A percentile compares a stretch with the other conserved stretches of the same genome.
These are phyloP conservation scores for Mycena albidolilacea DNA, from an alignment of 768 basidiomycete genomes.

Conservation along the genomic window DNA sequence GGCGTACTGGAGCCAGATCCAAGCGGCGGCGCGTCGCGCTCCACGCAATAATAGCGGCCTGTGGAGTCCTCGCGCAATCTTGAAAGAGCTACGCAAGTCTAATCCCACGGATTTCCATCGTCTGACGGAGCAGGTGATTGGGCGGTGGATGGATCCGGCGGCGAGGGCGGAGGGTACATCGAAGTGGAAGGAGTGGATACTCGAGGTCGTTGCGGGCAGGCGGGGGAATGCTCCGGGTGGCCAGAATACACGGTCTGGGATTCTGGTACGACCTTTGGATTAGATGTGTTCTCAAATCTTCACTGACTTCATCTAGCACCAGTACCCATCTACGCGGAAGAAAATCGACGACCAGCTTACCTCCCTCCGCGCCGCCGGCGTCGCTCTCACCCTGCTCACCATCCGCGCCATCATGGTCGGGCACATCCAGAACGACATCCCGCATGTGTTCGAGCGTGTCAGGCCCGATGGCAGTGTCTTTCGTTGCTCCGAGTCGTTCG, in stretches of 20 bases:
- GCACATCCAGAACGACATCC: neutral
- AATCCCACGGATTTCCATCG: neutral
- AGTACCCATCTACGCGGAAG: neutral
- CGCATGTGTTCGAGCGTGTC: neutral
- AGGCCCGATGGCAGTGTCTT: neutral
- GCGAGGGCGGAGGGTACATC: neutral
- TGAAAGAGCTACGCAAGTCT: neutral
- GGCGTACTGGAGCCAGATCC: neutral
- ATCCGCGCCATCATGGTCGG: too few species aligned
- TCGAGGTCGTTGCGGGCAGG: neutral
- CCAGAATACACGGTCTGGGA: neutral
- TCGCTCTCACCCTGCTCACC: too few species aligned
- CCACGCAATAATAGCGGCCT: too few species aligned
- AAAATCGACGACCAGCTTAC: neutral
- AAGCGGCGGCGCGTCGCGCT: neutral
- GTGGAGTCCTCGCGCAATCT: neutral
- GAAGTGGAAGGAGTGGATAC: neutral
- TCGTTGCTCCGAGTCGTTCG: neutral
- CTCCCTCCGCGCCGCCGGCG: neutral
- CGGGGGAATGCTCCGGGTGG: neutral
- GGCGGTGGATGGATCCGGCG: neutral
- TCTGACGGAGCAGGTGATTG: neutral
- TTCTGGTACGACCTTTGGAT: neutral
- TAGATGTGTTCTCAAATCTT: too few species aligned
- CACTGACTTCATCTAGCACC: too few species aligned